Base-by-base conservation (phyloP, 208 protist species). In the Wallacemonas sp. region DNA sequence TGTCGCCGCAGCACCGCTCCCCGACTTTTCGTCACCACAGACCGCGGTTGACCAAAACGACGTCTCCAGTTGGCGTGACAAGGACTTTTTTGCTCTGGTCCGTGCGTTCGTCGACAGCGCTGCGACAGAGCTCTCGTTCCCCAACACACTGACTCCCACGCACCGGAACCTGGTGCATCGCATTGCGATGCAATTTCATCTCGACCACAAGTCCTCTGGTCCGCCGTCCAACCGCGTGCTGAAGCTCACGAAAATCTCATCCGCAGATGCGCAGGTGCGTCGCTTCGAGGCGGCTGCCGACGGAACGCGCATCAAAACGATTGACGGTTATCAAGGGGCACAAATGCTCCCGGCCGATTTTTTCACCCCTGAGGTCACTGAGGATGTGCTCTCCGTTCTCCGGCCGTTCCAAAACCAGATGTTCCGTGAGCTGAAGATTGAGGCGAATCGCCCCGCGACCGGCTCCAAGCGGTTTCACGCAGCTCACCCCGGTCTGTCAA, bases 271-370 rank as follows among this genome's bases (percentile, higher is more conserved):
- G 30, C 14, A 79, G 55, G 71, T 79, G 44, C 47, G 72, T 8
- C 72, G 68, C 60, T 67, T 74, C 30, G 61, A 81, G 2, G 70
- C 81, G 0, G 81, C 81, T 12, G 74, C 68, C 16, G 23, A 58
- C 33, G 81, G 81, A 19, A 61, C 74, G 41, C 54, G 82, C 1
- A 72, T 86, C 17, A 87, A 90, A 58, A 87, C 74, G 16, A 85
- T 88, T 12, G 81, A 92, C 46, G 85, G 85, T 3, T 93, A 83
- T 68, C 87, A 92, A 75, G 87, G 90, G 17, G 87, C 83, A n/a
- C 87, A 93, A 66, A 39, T 58, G 43, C 76, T 93, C 19, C 72
- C 77, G 33, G 65, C 80, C 61, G 61, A 74, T 30, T 83, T 81
- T 46, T 48, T 88, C 6, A 71, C 61, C 32, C 14, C 21, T 29